Base-by-base conservation (phyloP, 2,329 filamentous ascomycete species). In the Talaromyces marneffei region DNA sequence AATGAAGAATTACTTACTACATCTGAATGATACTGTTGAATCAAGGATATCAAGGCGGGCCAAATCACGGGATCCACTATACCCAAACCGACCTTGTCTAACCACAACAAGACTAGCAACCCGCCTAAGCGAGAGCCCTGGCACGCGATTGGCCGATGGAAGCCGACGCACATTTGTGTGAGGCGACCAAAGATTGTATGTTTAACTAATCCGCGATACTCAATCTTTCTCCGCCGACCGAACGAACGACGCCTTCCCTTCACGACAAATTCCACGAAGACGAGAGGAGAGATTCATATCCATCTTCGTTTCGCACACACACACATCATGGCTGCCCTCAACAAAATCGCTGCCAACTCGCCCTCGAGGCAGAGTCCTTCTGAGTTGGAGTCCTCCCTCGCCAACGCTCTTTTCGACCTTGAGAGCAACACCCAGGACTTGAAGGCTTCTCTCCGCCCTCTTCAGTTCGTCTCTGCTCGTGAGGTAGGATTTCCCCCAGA, bases 361-460 rank as follows among this genome's bases (percentile, higher is more conserved):
- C 89, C 93, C 73, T 97, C 93, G 83, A 87, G 91, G 85, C 86
- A 90, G 80, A 95, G 88, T 83, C 94, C 94, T 73, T 96, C 91
- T 72, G 94, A 99, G 89, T 89, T 97, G 74, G 94, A 99, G 91
- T 88, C 86, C 81, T 91, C 84, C 86, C 95, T 99, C 80, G 94
- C 94, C 79, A 90, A 88, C 82, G 94, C 94, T 83, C 91, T 99
- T 70, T 95, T 89, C 85, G 94, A 99, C 78, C 91, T 99, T 82
- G 94, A 99, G 91, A 92, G 88, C 85, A 97, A 97, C 88, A 96
- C 94, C 78, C 85, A 92, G 80, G 94, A 99, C 83, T 90, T 99
- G 83, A 96, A 93, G 90, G 87, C 86, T 77, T 89, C 92, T 73
- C 89, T 99, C 78, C 89, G 94, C 78, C 94, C 94, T 81, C 88